These are phyloP conservation scores for Tremella fuciformis DNA, from an alignment of 768 basidiomycete species.

Conservation along the genomic window DNA sequence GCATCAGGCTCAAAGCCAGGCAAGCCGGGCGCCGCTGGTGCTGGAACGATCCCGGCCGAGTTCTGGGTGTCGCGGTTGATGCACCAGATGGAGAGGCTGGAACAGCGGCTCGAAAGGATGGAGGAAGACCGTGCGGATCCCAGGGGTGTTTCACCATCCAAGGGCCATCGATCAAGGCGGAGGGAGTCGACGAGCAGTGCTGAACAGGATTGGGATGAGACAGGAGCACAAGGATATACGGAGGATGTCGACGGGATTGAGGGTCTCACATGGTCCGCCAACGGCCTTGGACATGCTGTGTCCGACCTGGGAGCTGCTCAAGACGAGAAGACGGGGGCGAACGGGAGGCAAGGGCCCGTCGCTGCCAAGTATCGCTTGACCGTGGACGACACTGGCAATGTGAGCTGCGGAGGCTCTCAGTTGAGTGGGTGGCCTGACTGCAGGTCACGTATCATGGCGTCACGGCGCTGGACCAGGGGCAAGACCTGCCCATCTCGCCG, in stretches of 20 bases:
- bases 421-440: not conserved
- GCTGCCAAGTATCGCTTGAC: slow-evolving; percentile 12
- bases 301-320: not conserved
- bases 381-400: slow-evolving; percentile 14
- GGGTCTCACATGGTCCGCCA: not conserved
- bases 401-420: not conserved
- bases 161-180: no score
- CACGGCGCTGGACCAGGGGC: not conserved
- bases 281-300: not conserved
- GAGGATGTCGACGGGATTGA: not conserved
- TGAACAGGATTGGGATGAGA: not conserved
- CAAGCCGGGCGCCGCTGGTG: not conserved
- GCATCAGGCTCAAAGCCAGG: not conserved
- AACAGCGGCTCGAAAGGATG: slow-evolving; percentile 3
- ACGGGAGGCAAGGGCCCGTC: not conserved
- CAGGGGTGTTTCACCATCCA: no score
- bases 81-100: not conserved
- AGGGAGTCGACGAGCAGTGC: not conserved
- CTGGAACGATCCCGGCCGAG: not conserved
- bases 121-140: not conserved
- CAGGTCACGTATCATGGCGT: slow-evolving; percentile 7
- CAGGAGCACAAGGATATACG: not conserved
- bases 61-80: not conserved
- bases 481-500: not conserved
- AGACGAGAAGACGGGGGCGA: not conserved